Base-by-base conservation (phyloP, 129 eudicot genomes). In the Helichrysum umbraculigerum region DNA sequence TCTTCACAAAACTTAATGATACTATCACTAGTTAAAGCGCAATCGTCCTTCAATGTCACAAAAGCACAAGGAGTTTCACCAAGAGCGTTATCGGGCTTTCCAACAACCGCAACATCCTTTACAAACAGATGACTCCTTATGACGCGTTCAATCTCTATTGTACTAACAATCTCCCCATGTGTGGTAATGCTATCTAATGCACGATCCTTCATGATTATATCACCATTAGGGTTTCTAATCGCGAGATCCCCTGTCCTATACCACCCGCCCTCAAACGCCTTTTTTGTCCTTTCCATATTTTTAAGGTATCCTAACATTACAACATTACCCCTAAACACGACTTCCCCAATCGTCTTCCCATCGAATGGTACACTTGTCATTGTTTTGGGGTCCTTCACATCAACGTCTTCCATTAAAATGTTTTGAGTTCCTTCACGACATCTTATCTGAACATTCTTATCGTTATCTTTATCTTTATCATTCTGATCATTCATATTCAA, bases 261-360 rank as follows among this genome's bases (percentile, higher is more conserved):
- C 96, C 96, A 90, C 2, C 96, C 96, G 0, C 82, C 86, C 41
- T 73, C 65, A 20, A 90, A 86, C 0, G 78, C 92, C 30, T 44
- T 73, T 52, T 66, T 29, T 2, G 92, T 83, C 59, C 25, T 39
- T 41, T 74, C 68, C n/a, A 68, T 6, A 70, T 81, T 64, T 32
- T 86, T 88, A n/a, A 85, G 58, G 89, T 90, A 90, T 22, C 96
- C 96, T 39, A 70, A 56, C 92, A 87, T 90, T 58, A 90, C 15
- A 11, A 82, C 19, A 25, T 90, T 90, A 74, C 92, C 77, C 75
- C 85, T 84, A 72, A 90, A 77, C 90, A 85, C 78, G 35, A 90
- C 79, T 75, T 90, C 96, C n/a, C 92, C 96, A 0, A 87, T 78
- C 7, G 89, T 86, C 74, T 78, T 82, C 15, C 92, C 92, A n/a